phyloP scores from a whole-genome alignment of 2,329 filamentous ascomycete species.

The Scorias spongiosa region DNA sequence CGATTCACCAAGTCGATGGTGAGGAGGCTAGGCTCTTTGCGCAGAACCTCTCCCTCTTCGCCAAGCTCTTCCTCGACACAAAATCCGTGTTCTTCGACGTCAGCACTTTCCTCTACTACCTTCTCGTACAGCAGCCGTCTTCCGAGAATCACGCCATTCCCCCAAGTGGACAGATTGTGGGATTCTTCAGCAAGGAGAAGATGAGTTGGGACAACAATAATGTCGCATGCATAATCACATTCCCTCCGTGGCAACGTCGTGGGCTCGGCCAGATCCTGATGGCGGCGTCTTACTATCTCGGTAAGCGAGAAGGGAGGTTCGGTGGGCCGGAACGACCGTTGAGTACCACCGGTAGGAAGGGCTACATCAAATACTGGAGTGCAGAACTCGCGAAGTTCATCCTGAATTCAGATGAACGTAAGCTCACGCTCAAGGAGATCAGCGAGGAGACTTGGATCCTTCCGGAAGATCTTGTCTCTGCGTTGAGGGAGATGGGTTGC shows the following conservation, averaged over 20 bases:
- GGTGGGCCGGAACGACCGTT: constrained; percentile 92
- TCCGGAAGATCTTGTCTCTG: constrained; percentile 64
- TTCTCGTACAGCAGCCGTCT: constrained; percentile 55
- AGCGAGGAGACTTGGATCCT: constrained; percentile 70
- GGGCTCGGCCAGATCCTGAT: constrained; percentile 81
- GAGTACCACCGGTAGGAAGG: constrained; percentile 66
- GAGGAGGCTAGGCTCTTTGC: constrained; percentile 77
- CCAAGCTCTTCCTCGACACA: constrained; percentile 93
- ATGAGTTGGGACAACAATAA: constrained; percentile 99
- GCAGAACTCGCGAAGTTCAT: constrained; percentile 63
- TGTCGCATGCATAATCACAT: constrained; percentile 86
- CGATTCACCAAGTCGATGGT: constrained; percentile 85
- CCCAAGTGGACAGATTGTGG: constrained; percentile 47
- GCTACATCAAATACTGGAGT: constrained; percentile 77
- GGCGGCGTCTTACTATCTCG: constrained; percentile 85
- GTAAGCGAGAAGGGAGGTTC: constrained; percentile 63
- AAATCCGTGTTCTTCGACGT: constrained; percentile 99
- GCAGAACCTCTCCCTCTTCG: constrained; percentile 89
- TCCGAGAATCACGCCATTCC: constrained; percentile 24
- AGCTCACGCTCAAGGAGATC: constrained; percentile 51
- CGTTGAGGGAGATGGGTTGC: constrained; percentile 67
- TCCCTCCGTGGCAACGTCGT: constrained; percentile 87
- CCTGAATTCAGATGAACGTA: constrained; percentile 29
- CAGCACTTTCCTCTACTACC: constrained; percentile 83
- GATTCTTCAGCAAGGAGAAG: constrained; percentile 99